phyloP scores from a whole-genome alignment of 2,329 filamentous ascomycete genomes.

The Pseudopithomyces maydicus region DNA sequence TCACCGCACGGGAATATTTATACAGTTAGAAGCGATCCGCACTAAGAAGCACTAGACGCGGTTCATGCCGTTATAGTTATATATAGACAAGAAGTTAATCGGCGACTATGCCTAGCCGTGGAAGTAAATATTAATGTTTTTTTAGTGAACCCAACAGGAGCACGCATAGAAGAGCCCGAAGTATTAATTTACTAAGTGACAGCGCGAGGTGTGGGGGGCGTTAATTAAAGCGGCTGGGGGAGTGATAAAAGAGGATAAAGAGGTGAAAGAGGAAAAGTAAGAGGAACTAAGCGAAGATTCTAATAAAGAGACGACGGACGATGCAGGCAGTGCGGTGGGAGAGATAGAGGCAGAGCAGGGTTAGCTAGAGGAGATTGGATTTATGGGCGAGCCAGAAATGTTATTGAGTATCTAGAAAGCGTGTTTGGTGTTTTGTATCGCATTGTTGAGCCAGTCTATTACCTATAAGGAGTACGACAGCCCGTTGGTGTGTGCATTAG shows the following conservation, averaged over 20 bases:
- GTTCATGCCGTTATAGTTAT: constrained; percentile 19
- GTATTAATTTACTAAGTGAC: not conserved
- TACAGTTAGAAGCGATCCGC: constrained; percentile 21
- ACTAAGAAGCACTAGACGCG: constrained; percentile 23
- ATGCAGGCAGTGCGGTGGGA: not conserved
- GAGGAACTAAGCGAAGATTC: not conserved
- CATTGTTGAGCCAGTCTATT: not conserved
- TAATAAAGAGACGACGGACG: not conserved
- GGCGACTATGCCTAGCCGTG: constrained; percentile 11
- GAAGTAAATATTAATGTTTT: constrained; percentile 24
- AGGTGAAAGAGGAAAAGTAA: not conserved
- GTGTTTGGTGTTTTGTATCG: not conserved
- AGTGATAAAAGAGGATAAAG: not conserved
- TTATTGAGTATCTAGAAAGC: not conserved
- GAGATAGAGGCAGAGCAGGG: not conserved
- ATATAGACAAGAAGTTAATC: constrained; percentile 19
- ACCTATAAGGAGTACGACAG: too few relatives aligned
- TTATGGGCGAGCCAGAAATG: not conserved
- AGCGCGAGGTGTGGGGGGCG: not conserved
- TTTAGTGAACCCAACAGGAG: too few relatives aligned
- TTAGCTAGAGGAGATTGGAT: not conserved
- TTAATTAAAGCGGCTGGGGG: not conserved
- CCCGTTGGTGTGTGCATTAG: too few relatives aligned
- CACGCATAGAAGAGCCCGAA: not conserved
- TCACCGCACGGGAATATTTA: constrained; percentile 15